Percentiles rank a stretch among this genome's conserved stretches.
Conservation (phyloP, 148 eudicot genomes). For the Selenicereus undatus region DNA sequence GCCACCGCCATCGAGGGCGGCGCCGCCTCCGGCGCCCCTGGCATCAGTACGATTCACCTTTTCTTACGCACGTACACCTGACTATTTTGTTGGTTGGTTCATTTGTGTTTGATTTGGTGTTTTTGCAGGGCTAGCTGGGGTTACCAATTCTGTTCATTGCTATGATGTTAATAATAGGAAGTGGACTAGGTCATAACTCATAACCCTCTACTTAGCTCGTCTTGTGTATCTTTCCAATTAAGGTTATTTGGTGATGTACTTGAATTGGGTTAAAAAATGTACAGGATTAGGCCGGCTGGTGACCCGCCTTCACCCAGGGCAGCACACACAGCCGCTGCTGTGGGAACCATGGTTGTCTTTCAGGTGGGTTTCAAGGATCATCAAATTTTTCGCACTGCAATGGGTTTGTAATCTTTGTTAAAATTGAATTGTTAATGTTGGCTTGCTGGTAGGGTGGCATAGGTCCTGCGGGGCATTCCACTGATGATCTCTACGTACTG, state of each 20-base stretch:
- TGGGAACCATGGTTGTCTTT: constrained; percentile 97
- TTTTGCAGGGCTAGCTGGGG: constrained; percentile 78
- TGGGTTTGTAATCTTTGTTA: background rate
- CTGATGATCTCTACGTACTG: constrained; percentile 88
- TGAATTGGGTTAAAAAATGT: background rate
- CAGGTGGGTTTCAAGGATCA: constrained; percentile 52
- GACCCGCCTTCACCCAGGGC: constrained; percentile 99
- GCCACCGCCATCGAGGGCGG: constrained; percentile 95
- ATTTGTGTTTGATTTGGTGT: background rate
- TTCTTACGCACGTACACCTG: background rate
- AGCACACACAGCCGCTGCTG: constrained; percentile 91
- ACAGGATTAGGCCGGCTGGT: constrained; percentile 79
- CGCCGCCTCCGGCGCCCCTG: constrained; percentile 54
- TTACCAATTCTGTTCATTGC: constrained; percentile 75
- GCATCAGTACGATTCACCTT: constrained; percentile 38
- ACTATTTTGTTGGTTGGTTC: background rate
- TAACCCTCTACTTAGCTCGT: background rate
- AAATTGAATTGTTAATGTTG: constrained; percentile 15
- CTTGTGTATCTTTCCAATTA: background rate
- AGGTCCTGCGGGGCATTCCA: constrained; percentile 97
- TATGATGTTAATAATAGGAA: constrained; percentile 70
- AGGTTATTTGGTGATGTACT: background rate
- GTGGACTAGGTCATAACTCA: constrained; percentile 63
- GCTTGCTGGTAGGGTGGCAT: constrained; percentile 76
- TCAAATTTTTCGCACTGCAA: too few relatives aligned